Evolutionary conservation across 192 early-diverging fungal species (phyloP), one percentile per base, ranked within the genome.

Genomic region (Coemansia sp.): DNA sequence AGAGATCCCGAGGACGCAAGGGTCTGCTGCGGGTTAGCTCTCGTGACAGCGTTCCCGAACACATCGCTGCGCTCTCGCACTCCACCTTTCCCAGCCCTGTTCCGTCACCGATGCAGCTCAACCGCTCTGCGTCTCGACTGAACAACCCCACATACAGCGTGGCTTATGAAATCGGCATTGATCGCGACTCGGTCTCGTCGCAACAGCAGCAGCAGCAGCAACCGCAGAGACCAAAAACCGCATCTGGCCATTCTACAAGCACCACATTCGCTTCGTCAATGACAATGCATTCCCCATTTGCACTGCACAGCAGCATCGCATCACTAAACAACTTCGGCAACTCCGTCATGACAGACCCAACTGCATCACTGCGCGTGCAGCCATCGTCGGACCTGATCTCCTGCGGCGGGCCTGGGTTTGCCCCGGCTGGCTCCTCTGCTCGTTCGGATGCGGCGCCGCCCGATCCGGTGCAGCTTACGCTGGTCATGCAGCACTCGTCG

Each of bases 31-130:
- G 63, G 7, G 55, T 67, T 7, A 60, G 64, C 22, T 81, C 78
- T 38, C 69, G 78, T n/a, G 78, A 81, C 31, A 75, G 73, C 65
- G 71, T 80, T 29, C 70, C 73, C 11, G 73, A 81, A 28, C 78
- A 81, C 49, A 72, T 81, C 57, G 66, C 73, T n/a, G 78, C 73
- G 29, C 78, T 81, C 16, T 81, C 78, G 8, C 78, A 75, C 59
- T 81, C 78, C 22, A 74, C 78, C 16, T 81, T 81, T 28, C 78
- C 78, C 32, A 81, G 78, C 40, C 78, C 78, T 5, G 73, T 68
- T 7, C 70, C 78, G 16, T 60, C 63, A 3, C 69, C 78, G 11
- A 58, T 51, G 34, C 67, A 72, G 40, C 59, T 72, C 20, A 72
- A 80, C 20, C 65, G 65, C 45, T 62, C 72, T 11, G 66, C 69